A percentile compares a stretch with the other conserved stretches of the same genome.
Conservation (phyloP, 805 yeast genomes). For the Ogataea ganodermae region DNA sequence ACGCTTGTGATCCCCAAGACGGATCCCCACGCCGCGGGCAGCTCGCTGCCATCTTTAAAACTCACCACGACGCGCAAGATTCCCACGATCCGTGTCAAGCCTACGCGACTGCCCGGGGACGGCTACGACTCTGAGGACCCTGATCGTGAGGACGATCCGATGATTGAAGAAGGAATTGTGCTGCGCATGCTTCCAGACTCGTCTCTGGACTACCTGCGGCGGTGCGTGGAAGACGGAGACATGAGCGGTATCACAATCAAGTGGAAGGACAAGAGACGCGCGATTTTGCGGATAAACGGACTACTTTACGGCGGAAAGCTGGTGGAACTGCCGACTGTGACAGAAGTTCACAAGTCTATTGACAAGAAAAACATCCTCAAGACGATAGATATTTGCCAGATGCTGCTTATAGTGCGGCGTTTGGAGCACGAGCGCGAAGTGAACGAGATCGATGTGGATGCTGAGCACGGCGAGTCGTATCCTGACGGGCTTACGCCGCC, state of each 20-base stretch:
- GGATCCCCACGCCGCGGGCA: constrained; percentile 4
- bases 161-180: constrained; percentile 82
- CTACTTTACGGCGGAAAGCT: constrained; percentile 78
- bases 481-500: constrained; percentile 89
- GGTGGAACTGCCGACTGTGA: constrained; percentile 85
- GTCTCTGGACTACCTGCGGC: constrained; percentile 70
- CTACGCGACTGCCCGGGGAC: constrained; percentile 80
- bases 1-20: constrained; percentile 10
- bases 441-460: constrained; percentile 42
- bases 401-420: constrained; percentile 69
- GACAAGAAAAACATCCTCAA: constrained; percentile 89
- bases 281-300: constrained; percentile 71
- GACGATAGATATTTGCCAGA: constrained; percentile 82
- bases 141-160: constrained; percentile 92
- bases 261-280: constrained; percentile 82
- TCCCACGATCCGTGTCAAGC: constrained; percentile 55
- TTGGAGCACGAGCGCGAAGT: constrained; percentile 48
- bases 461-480: constrained; percentile 45
- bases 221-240: constrained; percentile 76
- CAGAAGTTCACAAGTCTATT: constrained; percentile 84
- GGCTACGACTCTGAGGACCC: constrained; percentile 98
- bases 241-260: constrained; percentile 69
- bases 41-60: constrained; percentile 22
- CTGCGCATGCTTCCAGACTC: constrained; percentile 70
- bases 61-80: constrained; percentile 43